phyloP scores from a whole-genome alignment of 2,329 filamentous ascomycete genomes.

The Colletotrichum navitas region DNA sequence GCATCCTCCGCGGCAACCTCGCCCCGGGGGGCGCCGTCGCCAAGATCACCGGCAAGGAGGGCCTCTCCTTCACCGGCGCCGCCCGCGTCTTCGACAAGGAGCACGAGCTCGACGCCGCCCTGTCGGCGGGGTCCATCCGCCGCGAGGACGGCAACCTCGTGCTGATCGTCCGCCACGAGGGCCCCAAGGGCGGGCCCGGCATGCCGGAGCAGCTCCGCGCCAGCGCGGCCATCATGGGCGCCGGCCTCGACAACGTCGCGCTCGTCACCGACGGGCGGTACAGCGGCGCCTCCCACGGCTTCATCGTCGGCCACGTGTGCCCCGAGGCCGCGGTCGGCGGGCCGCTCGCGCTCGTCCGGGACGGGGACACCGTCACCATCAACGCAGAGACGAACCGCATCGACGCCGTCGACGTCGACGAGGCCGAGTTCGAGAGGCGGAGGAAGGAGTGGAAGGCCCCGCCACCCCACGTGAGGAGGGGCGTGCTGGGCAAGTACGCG shows the following conservation, averaged over 20 bases:
- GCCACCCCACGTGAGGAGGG: constrained; percentile 79
- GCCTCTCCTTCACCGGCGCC: constrained; percentile 82
- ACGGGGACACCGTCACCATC: constrained; percentile 89
- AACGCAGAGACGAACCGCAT: constrained; percentile 86
- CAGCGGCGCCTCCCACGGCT: constrained; percentile 88
- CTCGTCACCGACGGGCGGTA: constrained; percentile 94
- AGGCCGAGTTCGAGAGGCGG: constrained; percentile 77
- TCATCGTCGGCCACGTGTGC: constrained; percentile 93
- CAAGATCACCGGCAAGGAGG: constrained; percentile 97
- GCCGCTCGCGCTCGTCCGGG: constrained; percentile 83
- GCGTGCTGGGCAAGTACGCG: constrained; percentile 91
- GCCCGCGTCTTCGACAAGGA: constrained; percentile 92
- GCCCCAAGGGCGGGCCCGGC: constrained; percentile 91
- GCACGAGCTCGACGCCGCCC: constrained; percentile 78
- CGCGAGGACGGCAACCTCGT: constrained; percentile 80
- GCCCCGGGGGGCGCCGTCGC: constrained; percentile 91
- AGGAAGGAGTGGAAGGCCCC: constrained; percentile 78
- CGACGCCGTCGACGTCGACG: constrained; percentile 70
- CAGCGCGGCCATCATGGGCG: constrained; percentile 91
- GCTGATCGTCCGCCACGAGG: constrained; percentile 92
- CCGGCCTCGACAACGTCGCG: constrained; percentile 86
- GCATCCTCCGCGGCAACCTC: constrained; percentile 88
- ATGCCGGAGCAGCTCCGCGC: constrained; percentile 97
- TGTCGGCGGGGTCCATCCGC: constrained; percentile 74
- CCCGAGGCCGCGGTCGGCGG: constrained; percentile 92